These are phyloP conservation scores for Ambrosiella xylebori DNA, from an alignment of 2,329 filamentous ascomycete species.

Conservation along the genomic window DNA sequence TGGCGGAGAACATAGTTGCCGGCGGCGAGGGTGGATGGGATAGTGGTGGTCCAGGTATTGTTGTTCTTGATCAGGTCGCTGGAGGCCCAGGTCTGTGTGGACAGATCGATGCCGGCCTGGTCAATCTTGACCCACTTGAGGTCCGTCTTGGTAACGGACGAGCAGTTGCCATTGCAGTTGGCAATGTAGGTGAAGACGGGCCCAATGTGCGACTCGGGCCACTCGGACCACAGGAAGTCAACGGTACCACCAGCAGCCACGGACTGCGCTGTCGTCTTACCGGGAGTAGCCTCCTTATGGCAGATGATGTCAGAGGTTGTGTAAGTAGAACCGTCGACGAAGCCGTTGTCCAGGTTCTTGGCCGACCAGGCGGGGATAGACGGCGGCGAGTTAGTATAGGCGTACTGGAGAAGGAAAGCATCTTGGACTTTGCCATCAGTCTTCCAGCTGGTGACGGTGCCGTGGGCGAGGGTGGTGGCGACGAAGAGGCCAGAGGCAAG, in stretches of 20 bases:
- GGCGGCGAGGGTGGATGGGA: conserved; percentile 20
- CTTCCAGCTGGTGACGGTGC: conserved; percentile 9
- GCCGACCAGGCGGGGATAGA: conserved; percentile 24
- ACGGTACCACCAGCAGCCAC: conserved; percentile 25
- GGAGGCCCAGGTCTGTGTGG: conserved; percentile 21
- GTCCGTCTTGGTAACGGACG: conserved; percentile 31
- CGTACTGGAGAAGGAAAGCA: conserved; percentile 16
- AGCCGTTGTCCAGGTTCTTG: conserved; percentile 31
- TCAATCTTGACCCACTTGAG: conserved; percentile 50
- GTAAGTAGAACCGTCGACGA: conserved; percentile 27
- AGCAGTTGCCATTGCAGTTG: conserved; percentile 38
- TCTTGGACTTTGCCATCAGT: conserved; percentile 13
- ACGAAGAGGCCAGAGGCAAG: conserved; percentile 5
- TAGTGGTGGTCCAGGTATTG: conserved; percentile 20
- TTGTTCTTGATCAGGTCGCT: conserved; percentile 26
- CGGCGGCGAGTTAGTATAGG: conserved; percentile 15
- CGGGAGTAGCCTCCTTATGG: conserved; percentile 25
- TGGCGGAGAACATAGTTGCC: conserved; percentile 33
- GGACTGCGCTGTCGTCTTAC: conserved; percentile 20
- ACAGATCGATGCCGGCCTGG: conserved; percentile 32
- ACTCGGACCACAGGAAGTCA: conserved; percentile 25
- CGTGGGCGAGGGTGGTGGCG: conserved; percentile 3
- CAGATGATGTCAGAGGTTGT: conserved; percentile 28
- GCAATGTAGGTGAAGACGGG: conserved; percentile 49
- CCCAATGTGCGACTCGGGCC: conserved; percentile 28